Percentiles rank a stretch among this genome's conserved stretches.
Conservation (phyloP, 2,329 filamentous ascomycete genomes). For the Pseudogymnoascus verrucosus region DNA sequence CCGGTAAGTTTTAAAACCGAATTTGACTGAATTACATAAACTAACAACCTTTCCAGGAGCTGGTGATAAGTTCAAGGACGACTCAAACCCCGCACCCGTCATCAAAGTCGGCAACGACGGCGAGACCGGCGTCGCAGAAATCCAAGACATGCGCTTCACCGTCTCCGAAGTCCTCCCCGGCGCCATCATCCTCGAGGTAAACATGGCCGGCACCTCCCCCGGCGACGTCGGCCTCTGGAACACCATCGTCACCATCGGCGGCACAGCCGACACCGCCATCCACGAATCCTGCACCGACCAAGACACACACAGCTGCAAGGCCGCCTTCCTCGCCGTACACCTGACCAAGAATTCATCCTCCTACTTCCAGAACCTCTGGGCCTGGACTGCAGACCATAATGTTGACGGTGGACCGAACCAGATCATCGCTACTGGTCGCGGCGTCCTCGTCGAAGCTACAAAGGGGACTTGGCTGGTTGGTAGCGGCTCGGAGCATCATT, state of each 20-base stretch:
- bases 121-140: constrained; percentile 41
- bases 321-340: constrained; percentile 42
- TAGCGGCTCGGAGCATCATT: constrained; percentile 43
- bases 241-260: constrained; percentile 38
- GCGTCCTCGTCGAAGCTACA: constrained; percentile 38
- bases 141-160: constrained; percentile 46
- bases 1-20: not conserved
- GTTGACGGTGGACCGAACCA: constrained; percentile 37
- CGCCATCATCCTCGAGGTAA: constrained; percentile 39
- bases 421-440: constrained; percentile 39
- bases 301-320: constrained; percentile 35
- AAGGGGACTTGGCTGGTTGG: constrained; percentile 46
- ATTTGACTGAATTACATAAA: not conserved
- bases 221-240: constrained; percentile 46
- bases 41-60: constrained; percentile 33
- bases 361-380: constrained; percentile 48
- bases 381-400: constrained; percentile 40
- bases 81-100: constrained; percentile 36
- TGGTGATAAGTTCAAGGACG: constrained; percentile 38
- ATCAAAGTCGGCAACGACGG: constrained; percentile 42
- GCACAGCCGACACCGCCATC: constrained; percentile 34
- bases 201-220: constrained; percentile 39
- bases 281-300: constrained; percentile 30
- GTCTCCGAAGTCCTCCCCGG: constrained; percentile 38
- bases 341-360: constrained; percentile 37